Evolutionary conservation across 495 filamentous ascomycete species (phyloP).

Genomic region (Talaromyces stipitatus): DNA sequence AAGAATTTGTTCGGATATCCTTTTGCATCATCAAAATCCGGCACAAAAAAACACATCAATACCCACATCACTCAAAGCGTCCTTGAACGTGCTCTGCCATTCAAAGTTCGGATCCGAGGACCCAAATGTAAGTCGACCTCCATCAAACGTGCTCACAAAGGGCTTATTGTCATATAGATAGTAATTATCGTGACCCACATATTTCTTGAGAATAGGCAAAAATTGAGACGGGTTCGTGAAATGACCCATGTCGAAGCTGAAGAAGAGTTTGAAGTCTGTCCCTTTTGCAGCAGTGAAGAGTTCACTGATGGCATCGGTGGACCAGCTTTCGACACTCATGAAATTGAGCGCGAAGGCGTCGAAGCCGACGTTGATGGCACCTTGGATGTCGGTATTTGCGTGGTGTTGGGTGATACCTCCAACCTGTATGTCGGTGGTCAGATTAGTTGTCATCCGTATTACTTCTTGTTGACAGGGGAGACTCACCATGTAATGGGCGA

Average conservation of each 20-base stretch:
- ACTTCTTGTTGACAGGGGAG: too few relatives aligned
- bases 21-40: conserved; percentile 14
- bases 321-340: conserved; percentile 12
- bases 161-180: conserved; percentile 8
- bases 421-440: conserved; percentile 9
- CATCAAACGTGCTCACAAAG: conserved; percentile 12
- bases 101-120: neutral
- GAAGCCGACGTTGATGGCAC: conserved; percentile 17
- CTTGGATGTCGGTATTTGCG: conserved; percentile 18
- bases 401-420: conserved; percentile 13
- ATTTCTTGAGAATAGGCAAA: conserved; percentile 4
- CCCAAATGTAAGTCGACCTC: conserved; percentile 6
- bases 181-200: conserved; percentile 1
- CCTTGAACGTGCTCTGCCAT: conserved; percentile 8
- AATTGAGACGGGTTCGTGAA: conserved; percentile 7
- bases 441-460: neutral
- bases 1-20: conserved; percentile 13
- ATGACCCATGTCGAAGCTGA: conserved; percentile 20
- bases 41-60: conserved; percentile 14
- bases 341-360: conserved; percentile 25
- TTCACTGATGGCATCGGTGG: conserved; percentile 8
- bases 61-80: conserved; percentile 3
- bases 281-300: conserved; percentile 13
- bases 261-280: conserved; percentile 21
- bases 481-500: conserved; percentile 26